Evolutionary conservation across 768 basidiomycete genomes (phyloP), one percentile per base, ranked within the genome.

Genomic region (Amanita jacksonii): DNA sequence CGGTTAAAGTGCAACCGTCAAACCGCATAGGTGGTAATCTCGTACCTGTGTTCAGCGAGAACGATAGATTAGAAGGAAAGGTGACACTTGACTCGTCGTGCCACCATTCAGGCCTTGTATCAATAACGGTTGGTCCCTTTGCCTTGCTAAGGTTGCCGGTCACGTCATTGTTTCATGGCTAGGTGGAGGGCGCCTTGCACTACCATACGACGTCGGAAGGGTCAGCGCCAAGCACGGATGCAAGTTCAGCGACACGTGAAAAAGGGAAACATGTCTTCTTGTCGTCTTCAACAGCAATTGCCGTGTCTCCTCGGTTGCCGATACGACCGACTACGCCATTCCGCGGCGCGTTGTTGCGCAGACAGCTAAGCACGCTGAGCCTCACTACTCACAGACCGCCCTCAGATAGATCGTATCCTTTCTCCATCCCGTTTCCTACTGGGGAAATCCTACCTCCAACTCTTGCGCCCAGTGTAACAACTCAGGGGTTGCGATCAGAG

Each of bases 151-250:
- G 33, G 27, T 3, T 15, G 18, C 30, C 20, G 33, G 25, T 36
- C 28, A 19, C 30, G 9, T 41, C 28, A 20, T 37, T 3, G 23
- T 16, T 33, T 41, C 18, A 40, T 35, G 6, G 4, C 48, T n/a
- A 85, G 82, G 61, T 85, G 39, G 79, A 83, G 62, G 82, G 82
- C 5, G 57, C 66, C 8, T 79, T 85, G 53, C 60, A 65, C 15
- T 77, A 75, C 47, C 53, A 54, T 53, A 41, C 59, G 49, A 36
- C 54, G 50, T 36, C 54, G 54, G 25, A 58, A 62, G 57, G 55
- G 24, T 49, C 52, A 38, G 51, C 23, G 7, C 7, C 12, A 9
- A 9, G 24, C 15, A 28, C 15, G 5, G n/a, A 15, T 43, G 25
- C 51, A 27, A 39, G 46, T 37, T 38, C 49, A 43, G 36, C 53